Percentiles rank a stretch among this genome's conserved stretches.
phyloP scores from a whole-genome alignment of 2,329 filamentous ascomycete genomes.

The Penicillium sp. region DNA sequence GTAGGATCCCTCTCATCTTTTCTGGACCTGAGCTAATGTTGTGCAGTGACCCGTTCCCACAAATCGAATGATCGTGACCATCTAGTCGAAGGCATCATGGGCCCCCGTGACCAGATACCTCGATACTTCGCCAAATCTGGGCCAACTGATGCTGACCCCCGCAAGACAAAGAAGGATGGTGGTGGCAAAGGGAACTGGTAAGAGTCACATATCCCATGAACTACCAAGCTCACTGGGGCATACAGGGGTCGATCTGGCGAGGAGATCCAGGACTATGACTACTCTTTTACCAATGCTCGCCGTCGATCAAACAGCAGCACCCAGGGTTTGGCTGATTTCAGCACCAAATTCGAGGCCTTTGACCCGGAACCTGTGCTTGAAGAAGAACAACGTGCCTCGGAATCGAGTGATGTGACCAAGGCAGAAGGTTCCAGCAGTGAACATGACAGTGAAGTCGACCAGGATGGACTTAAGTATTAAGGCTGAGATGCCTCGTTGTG shows the following conservation, averaged over 20 bases:
- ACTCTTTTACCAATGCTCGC: conserved; percentile 81
- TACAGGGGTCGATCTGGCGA: conserved; percentile 79
- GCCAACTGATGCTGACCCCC: conserved; percentile 77
- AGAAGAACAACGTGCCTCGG: conserved; percentile 73
- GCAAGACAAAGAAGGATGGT: conserved; percentile 96
- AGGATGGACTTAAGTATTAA: conserved; percentile 12
- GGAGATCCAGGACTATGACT: conserved; percentile 80
- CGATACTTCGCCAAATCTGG: conserved; percentile 93
- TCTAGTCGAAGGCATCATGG: conserved; percentile 71
- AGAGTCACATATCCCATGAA: conserved; percentile 33
- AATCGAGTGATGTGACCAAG: conserved; percentile 36
- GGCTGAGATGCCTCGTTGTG: not conserved
- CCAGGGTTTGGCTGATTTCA: conserved; percentile 75
- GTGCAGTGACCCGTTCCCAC: conserved; percentile 91
- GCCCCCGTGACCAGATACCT: conserved; percentile 73
- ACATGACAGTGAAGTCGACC: conserved; percentile 25
- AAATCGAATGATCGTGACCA: conserved; percentile 95
- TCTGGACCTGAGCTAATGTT: not conserved
- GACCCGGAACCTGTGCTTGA: conserved; percentile 92
- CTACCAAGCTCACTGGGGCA: conserved; percentile 7
- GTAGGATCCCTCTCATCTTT: not conserved
- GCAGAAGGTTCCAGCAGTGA: conserved; percentile 52
- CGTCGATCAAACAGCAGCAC: conserved; percentile 91
- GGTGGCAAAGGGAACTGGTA: conserved; percentile 94
- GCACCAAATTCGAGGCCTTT: conserved; percentile 93